Base-by-base conservation (phyloP, 352 stramenopile genomes). In the Globisporangium solare region DNA sequence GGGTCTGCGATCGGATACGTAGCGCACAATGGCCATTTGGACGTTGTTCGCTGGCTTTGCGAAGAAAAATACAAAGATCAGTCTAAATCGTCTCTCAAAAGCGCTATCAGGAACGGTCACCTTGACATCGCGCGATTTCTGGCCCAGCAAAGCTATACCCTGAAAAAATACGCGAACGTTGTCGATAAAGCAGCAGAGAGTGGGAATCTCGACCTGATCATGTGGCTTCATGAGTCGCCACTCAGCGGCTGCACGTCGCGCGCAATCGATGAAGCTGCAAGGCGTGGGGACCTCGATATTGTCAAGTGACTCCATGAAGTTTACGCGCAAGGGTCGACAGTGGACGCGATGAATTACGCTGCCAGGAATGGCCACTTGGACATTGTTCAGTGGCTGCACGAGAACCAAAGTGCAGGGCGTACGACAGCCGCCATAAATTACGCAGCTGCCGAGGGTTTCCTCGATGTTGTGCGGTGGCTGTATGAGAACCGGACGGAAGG, bases 381-480 rank as follows among this genome's bases (percentile, higher is more conserved):
- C 2, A 6, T 42, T 2, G 27, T 53, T 5, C 48, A 43, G 15
- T 53, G 48, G 48, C 27, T 53, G 27, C 41, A 50, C 32, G 22
- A 20, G 37, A 21, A 48, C 21, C 51, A 41, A 39, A 48, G 2
- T n/a, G 51, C 47, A 11, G 39, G 21, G 17, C 49, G 39, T 11
- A 49, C 40, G 22, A 47, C 12, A 18, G 27, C 8, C 18, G 35
- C 50, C 35, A 56, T 56, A 39, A 35, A 56, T 7, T 22, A 11
- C 15, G 51, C 51, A 24, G 51, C 51, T 15, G 20, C 12, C 20
- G 18, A 49, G 12, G 40, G 40, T 32, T 41, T 49, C 27, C 3
- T 56, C 8, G 13, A 49, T 12, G 15, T 56, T 12, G 14, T 56
- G 22, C 15, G 49, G 21, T 56, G 51, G 51, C 40, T 56, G 2